Percentiles rank a stretch among this genome's conserved stretches.
Evolutionary conservation across 495 filamentous ascomycete species (phyloP).

Genomic region (Penicillium desertorum): DNA sequence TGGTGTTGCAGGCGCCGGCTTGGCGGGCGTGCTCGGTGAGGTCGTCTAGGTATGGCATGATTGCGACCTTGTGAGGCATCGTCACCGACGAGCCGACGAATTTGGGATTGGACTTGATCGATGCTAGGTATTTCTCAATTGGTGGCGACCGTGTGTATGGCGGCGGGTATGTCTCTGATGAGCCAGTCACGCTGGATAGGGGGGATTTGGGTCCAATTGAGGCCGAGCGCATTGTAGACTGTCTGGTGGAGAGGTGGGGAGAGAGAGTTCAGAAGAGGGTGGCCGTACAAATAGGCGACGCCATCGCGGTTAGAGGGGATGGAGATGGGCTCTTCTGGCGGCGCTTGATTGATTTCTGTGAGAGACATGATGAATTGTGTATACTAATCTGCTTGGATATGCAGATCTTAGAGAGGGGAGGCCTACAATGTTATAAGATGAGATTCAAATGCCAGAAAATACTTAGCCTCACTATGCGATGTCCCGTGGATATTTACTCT

Average conservation of each 20-base stretch:
- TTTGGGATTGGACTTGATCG: slow-evolving; percentile 47
- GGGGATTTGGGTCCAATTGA: slow-evolving; percentile 62
- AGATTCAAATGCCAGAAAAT: background rate
- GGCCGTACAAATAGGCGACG: slow-evolving; percentile 49
- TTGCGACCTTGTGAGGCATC: slow-evolving; percentile 73
- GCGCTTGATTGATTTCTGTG: slow-evolving; percentile 18
- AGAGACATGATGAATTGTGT: slow-evolving; percentile 24
- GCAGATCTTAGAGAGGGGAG: background rate
- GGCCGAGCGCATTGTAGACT: slow-evolving; percentile 56
- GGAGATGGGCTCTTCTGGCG: slow-evolving; percentile 41
- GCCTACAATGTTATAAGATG: slow-evolving; percentile 6
- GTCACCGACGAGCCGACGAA: slow-evolving; percentile 68
- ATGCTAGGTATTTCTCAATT: slow-evolving; percentile 51
- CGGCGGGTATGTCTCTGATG: slow-evolving; percentile 37
- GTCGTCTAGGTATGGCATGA: slow-evolving; percentile 66
- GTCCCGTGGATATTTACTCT: slow-evolving; percentile 6
- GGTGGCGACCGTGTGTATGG: slow-evolving; percentile 40
- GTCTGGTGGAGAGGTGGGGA: slow-evolving; percentile 68
- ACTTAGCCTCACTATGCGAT: background rate
- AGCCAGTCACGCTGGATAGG: slow-evolving; percentile 41
- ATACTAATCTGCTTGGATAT: background rate
- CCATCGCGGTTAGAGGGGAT: slow-evolving; percentile 38
- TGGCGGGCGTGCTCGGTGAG: slow-evolving; percentile 65
- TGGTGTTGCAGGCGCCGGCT: slow-evolving; percentile 72
- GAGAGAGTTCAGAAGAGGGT: slow-evolving; percentile 65